Percentiles rank a stretch among this genome's conserved stretches.
phyloP scores from a whole-genome alignment of 805 yeast genomes.

The Pichia deserticola region DNA sequence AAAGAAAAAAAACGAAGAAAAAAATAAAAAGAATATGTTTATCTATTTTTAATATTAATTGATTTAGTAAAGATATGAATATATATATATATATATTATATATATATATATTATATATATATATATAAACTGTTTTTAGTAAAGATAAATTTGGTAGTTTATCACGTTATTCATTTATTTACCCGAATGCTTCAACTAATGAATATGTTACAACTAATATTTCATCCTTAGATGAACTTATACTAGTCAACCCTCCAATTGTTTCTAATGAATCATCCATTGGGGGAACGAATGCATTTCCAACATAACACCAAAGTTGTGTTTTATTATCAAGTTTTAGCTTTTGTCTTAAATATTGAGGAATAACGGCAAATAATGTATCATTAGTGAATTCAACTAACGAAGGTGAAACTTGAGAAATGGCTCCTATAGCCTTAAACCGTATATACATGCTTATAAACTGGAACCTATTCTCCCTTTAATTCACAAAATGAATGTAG shows the following conservation, averaged over 20 bases:
- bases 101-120: too few relatives aligned
- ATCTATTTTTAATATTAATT: too few relatives aligned
- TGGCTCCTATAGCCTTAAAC: slow-evolving; percentile 53
- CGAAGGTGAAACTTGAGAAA: slow-evolving; percentile 33
- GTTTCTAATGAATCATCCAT: slow-evolving; percentile 36
- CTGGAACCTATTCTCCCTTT: not conserved
- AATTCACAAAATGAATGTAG: too few relatives aligned
- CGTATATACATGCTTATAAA: slow-evolving; percentile 36
- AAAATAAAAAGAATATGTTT: too few relatives aligned
- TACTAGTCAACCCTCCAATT: slow-evolving; percentile 7
- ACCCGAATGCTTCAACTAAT: slow-evolving; percentile 41
- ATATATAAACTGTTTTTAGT: too few relatives aligned
- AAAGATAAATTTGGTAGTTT: too few relatives aligned
- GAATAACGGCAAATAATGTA: slow-evolving; percentile 22
- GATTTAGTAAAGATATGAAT: too few relatives aligned
- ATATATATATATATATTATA: too few relatives aligned
- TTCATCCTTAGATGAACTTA: slow-evolving; percentile 30
- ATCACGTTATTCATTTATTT: not conserved
- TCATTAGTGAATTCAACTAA: slow-evolving; percentile 32
- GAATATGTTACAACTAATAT: slow-evolving; percentile 39
- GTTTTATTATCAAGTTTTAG: slow-evolving; percentile 40
- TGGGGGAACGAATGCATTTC: slow-evolving; percentile 39
- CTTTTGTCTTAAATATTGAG: slow-evolving; percentile 40
- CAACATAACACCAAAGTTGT: slow-evolving; percentile 38
- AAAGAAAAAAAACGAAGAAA: not conserved